Evolutionary conservation across 148 eudicot genomes (phyloP).

Genomic region (Mesembryanthemum crystallinum): DNA sequence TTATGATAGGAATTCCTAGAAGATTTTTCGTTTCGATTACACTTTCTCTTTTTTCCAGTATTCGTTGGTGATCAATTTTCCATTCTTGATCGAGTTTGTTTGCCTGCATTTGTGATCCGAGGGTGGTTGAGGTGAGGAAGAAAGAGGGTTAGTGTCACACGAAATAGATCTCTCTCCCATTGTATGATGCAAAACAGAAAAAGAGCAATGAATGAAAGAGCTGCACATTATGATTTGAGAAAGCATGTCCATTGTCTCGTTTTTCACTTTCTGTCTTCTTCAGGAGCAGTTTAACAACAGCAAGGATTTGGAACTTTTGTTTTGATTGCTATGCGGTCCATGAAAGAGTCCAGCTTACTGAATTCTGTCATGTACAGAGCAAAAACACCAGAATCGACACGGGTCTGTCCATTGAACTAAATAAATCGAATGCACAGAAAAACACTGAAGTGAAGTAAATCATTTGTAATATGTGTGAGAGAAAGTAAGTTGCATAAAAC

Average conservation of each 20-base stretch:
- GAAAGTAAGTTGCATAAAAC: too few relatives aligned
- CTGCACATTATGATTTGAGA: background rate
- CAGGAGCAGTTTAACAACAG: background rate
- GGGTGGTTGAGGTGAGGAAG: background rate
- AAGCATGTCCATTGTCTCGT: background rate
- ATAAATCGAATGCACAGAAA: too few relatives aligned
- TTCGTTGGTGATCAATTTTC: background rate
- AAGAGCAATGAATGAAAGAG: background rate
- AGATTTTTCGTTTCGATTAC: background rate
- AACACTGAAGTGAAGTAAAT: too few relatives aligned
- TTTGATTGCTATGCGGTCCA: background rate
- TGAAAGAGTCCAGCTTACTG: background rate
- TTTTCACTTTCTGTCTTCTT: background rate
- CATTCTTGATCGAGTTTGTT: constrained; percentile 17
- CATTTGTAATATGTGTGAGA: too few relatives aligned
- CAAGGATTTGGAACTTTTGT: background rate
- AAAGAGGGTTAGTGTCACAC: background rate
- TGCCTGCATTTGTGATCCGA: background rate
- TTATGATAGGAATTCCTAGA: constrained; percentile 22
- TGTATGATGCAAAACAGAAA: background rate
- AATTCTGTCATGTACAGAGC: background rate
- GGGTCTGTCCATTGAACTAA: too few relatives aligned
- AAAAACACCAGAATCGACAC: background rate
- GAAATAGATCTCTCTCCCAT: background rate
- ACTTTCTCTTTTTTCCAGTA: background rate